A percentile compares a stretch with the other conserved stretches of the same genome.
Evolutionary conservation across 2,329 filamentous ascomycete genomes (phyloP).

Genomic region (Fusarium longipes): DNA sequence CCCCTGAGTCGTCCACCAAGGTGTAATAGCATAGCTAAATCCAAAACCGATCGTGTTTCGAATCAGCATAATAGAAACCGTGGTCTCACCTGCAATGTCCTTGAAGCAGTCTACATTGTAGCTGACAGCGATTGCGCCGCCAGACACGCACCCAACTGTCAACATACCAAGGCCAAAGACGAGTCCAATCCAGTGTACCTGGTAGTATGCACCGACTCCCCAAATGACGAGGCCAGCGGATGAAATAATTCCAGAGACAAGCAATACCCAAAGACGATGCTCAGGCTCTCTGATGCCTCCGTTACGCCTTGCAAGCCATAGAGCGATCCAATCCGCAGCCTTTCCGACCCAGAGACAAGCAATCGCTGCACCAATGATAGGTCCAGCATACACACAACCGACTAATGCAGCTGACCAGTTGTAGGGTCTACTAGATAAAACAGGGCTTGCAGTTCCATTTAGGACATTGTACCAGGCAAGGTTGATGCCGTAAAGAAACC

Average conservation of each 20-base stretch:
- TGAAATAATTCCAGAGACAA: neutral
- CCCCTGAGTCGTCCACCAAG: constrained; percentile 6
- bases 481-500: constrained; percentile 1
- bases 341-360: constrained; percentile 2
- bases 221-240: neutral
- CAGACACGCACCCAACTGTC: neutral
- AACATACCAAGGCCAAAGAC: constrained; percentile 3
- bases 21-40: constrained; percentile 4
- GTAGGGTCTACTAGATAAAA: neutral
- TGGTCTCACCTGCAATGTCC: neutral
- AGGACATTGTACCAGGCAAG: constrained; percentile 10
- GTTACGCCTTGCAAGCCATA: neutral
- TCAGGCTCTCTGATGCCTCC: neutral
- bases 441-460: neutral
- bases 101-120: constrained; percentile 6
- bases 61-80: neutral
- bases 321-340: neutral
- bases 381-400: neutral
- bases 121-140: neutral
- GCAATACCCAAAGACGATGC: neutral
- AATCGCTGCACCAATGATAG: neutral
- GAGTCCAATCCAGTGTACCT: neutral
- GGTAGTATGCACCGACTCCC: constrained; percentile 7
- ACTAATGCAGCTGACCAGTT: constrained; percentile 1
- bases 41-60: constrained; percentile 7